phyloP scores from a whole-genome alignment of 768 basidiomycete species.

The Fibroporia radiculosa region DNA sequence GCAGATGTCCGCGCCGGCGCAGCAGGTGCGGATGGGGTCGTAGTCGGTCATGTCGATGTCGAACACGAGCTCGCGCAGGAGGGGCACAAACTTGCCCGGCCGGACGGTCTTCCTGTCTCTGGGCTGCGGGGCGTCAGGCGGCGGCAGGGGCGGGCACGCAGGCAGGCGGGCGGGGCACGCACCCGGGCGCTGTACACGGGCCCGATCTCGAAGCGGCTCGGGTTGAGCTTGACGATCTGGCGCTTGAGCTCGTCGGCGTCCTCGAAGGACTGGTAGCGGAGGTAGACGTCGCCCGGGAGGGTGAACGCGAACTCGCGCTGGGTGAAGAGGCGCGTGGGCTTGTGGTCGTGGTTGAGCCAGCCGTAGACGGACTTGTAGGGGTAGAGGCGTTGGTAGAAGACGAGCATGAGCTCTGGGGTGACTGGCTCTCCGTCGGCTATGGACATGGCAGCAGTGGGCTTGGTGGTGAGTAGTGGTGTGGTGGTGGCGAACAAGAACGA shows the following conservation, averaged over 20 bases:
- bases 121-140: conserved; percentile 45
- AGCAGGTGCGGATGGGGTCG: conserved; percentile 91
- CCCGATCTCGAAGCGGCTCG: conserved; percentile 94
- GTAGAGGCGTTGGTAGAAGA: conserved; percentile 86
- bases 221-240: conserved; percentile 76
- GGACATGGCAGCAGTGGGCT: too few species aligned
- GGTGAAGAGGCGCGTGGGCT: conserved; percentile 73
- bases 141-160: neutral
- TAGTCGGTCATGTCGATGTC: conserved; percentile 99
- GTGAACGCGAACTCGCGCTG: conserved; percentile 97
- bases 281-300: conserved; percentile 81
- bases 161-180: conserved; percentile 22
- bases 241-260: conserved; percentile 87
- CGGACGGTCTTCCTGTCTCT: conserved; percentile 81
- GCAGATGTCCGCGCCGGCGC: conserved; percentile 87
- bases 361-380: conserved; percentile 90
- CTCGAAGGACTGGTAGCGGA: conserved; percentile 90
- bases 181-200: conserved; percentile 87
- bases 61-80: conserved; percentile 89
- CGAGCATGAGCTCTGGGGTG: conserved; percentile 59
- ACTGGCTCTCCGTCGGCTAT: conserved; percentile 11
- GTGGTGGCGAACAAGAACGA: too few species aligned
- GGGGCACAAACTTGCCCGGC: conserved; percentile 59
- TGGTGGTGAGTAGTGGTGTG: too few species aligned
- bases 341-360: conserved; percentile 92